These are phyloP conservation scores for Mycena rosella DNA, from an alignment of 768 basidiomycete species.

Conservation along the genomic window DNA sequence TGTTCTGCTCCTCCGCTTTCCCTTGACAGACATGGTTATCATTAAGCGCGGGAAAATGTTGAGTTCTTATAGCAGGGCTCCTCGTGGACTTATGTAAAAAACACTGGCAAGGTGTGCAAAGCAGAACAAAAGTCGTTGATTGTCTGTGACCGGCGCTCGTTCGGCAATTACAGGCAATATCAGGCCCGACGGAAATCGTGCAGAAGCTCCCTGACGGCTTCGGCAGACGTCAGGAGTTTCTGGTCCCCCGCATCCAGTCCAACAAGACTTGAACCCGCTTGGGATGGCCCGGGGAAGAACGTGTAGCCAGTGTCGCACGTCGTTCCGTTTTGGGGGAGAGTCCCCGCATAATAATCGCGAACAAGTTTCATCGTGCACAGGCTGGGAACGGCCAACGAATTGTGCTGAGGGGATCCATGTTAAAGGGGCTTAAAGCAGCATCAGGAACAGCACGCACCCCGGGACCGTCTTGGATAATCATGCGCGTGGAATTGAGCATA, in stretches of 20 bases:
- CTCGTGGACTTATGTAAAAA: too few relatives aligned
- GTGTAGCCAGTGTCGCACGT: conserved; percentile 22
- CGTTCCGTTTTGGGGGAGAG: conserved; percentile 27
- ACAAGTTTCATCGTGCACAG: conserved; percentile 31
- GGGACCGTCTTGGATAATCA: conserved; percentile 41
- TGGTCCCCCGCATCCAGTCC: conserved; percentile 16
- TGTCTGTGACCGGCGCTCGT: too few relatives aligned
- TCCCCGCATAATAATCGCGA: conserved; percentile 25
- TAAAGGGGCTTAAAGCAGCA: too few relatives aligned
- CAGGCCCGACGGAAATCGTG: conserved; percentile 4
- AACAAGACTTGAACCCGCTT: background rate
- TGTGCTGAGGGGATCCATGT: conserved; percentile 18
- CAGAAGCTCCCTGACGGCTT: conserved; percentile 16
- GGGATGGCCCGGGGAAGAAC: conserved; percentile 26
- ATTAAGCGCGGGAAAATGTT: too few relatives aligned
- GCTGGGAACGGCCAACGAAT: conserved; percentile 26
- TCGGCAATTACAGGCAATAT: too few relatives aligned
- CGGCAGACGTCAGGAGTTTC: conserved; percentile 12
- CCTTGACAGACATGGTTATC: too few relatives aligned
- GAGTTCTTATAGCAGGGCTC: too few relatives aligned
- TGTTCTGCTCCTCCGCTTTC: too few relatives aligned
- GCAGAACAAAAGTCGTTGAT: too few relatives aligned
- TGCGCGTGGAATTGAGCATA: conserved; percentile 40
- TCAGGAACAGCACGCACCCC: conserved; percentile 25
- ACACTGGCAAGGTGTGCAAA: too few relatives aligned